Base-by-base conservation (phyloP, 495 filamentous ascomycete species). In the Penicillium herquei region DNA sequence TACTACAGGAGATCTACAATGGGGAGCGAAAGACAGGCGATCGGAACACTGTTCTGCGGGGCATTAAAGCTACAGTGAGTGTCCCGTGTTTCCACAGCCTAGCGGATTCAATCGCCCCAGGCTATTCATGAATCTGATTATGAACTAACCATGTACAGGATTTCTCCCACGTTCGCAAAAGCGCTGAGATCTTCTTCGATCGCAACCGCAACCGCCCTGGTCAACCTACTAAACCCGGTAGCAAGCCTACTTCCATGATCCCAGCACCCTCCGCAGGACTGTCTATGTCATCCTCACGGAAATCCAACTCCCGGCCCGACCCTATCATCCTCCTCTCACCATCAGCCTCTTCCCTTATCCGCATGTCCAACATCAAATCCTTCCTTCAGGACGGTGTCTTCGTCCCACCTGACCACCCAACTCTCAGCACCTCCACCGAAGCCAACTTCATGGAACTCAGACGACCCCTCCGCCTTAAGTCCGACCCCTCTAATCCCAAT, bases 301-400 rank as follows among this genome's bases (percentile, higher is more conserved):
- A 81, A 52, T 71, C 80, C 51, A 70, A 71, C 64, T 81, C 82
- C 12, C 85, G 90, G 35, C 84, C 84, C 47, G 92, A 98, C 66
- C 95, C 95, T 17, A 99, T 99, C 72, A 96, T 99, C 74, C 84
- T 99, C 12, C 87, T 99, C 63, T 98, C 95, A 3, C 94, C 95
- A n/a, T 97, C 92, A 31, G 95, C 95, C 33, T 96, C 92, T 17
- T 93, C 93, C 8, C 88, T 98, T 45, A 89, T 99, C n/a, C 89
- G 91, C 70, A 91, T 97, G 87, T 86, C 89, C 18, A 99, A 99
- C 72, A 91, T 96, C 74, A 95, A 96, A 59, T 84, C 89, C 40
- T 99, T 99, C 81, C 90, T 99, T 56, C 86, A 93, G 70, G 80
- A 82, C 52, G 92, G 93, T 50, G 70, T 85, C 40, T 99, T 91